A percentile compares a stretch with the other conserved stretches of the same genome.
Conservation (phyloP, 306 rosid genomes). For the Dryas alaskensis region DNA sequence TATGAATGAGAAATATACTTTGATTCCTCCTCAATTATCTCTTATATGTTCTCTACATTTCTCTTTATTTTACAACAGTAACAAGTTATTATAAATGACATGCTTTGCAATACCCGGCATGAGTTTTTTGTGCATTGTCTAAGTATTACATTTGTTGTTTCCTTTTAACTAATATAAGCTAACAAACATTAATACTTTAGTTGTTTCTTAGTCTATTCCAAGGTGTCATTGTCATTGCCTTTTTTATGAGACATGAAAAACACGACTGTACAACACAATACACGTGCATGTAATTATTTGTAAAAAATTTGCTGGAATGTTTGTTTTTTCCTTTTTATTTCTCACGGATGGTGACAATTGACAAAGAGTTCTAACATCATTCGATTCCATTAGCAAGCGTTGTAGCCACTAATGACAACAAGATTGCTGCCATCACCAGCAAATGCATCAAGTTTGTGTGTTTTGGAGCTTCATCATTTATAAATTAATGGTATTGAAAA, state of each 20-base stretch:
- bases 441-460: not conserved
- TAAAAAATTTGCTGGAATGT: not conserved
- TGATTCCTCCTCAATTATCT: no score
- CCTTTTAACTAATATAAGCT: not conserved
- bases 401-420: not conserved
- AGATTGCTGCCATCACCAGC: not conserved
- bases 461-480: not conserved
- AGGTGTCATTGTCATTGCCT: not conserved
- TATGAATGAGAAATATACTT: no score
- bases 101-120: slow-evolving; percentile 5
- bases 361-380: not conserved
- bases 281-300: not conserved
- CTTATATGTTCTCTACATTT: no score
- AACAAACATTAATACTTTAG: not conserved
- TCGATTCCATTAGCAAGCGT: not conserved
- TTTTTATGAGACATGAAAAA: not conserved
- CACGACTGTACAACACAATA: not conserved
- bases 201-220: not conserved
- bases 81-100: not conserved
- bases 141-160: not conserved
- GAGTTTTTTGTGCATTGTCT: not conserved
- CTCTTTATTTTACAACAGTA: no score
- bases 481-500: no score
- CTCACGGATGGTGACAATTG: not conserved
- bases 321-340: not conserved